Conservation (phyloP, 2,329 filamentous ascomycete genomes). For the Ambrosiella xylebori region DNA sequence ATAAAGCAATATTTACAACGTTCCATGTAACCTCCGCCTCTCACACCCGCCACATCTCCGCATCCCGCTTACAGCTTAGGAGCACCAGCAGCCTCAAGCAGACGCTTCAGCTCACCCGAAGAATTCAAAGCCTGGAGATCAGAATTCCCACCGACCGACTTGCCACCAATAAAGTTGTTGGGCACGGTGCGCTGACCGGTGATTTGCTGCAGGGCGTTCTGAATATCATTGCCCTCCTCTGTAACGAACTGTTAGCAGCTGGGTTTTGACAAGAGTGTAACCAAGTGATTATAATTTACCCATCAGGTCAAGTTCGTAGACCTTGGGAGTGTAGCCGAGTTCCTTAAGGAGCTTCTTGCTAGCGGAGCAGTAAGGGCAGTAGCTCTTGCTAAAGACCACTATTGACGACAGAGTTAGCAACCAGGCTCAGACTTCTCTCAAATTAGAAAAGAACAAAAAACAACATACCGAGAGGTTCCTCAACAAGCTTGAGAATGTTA, state of each 20-base stretch:
- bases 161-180: conserved; percentile 79
- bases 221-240: conserved; percentile 73
- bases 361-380: conserved; percentile 80
- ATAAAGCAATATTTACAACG: not conserved
- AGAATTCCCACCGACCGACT: conserved; percentile 95
- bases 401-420: not conserved
- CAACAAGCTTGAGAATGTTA: conserved; percentile 73
- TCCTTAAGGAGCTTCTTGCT: conserved; percentile 60
- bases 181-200: conserved; percentile 78
- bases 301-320: conserved; percentile 71
- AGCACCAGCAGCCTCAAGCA: conserved; percentile 28
- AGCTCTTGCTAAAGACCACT: conserved; percentile 95
- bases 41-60: too few species aligned
- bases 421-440: not conserved
- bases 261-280: too few species aligned
- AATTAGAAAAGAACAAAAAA: not conserved
- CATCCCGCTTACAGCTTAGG: conserved; percentile 22
- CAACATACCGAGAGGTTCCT: conserved; percentile 30
- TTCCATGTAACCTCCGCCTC: not conserved
- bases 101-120: conserved; percentile 23
- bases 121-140: conserved; percentile 50
- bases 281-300: conserved; percentile 34
- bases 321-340: conserved; percentile 52
- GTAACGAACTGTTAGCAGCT: conserved; percentile 2
- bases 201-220: conserved; percentile 65